Percentiles rank a stretch among this genome's conserved stretches.
These are phyloP conservation scores for Agrostemma githago DNA, from an alignment of 148 eudicot genomes.

Conservation along the genomic window DNA sequence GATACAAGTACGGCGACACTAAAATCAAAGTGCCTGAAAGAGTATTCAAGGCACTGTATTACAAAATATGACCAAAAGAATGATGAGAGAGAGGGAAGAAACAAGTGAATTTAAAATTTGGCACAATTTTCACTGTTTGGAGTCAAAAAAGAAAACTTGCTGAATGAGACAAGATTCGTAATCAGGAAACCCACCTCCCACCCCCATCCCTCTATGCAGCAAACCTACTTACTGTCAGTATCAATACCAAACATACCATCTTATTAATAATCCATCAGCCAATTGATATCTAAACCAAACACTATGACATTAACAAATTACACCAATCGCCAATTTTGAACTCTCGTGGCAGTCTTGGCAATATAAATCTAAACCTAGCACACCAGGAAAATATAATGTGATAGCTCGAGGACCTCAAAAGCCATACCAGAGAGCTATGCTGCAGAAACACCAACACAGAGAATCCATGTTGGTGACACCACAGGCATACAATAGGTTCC, in stretches of 20 bases:
- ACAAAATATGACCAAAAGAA: not conserved
- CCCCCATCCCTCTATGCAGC: not conserved
- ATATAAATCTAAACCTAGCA: not conserved
- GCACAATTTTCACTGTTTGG: not conserved
- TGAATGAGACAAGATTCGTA: not conserved
- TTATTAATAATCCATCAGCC: not conserved
- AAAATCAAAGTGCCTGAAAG: not conserved
- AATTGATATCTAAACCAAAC: not conserved
- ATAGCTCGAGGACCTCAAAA: constrained; percentile 16
- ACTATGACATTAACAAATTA: not conserved
- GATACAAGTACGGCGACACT: not conserved
- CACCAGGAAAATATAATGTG: not conserved
- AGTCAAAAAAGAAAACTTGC: not conserved
- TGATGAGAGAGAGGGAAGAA: not conserved
- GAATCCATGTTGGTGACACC: not conserved
- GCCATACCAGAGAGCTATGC: constrained; percentile 37
- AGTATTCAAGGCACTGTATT: not conserved
- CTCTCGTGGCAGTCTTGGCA: not conserved
- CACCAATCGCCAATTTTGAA: not conserved
- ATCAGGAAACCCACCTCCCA: not conserved
- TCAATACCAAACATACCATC: not conserved
- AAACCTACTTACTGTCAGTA: not conserved
- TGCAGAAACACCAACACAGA: constrained; percentile 33
- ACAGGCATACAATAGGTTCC: constrained; percentile 23
- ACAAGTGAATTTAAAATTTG: not conserved